Base-by-base conservation (phyloP, 805 yeast genomes). In the Metschnikowia arizonensis region DNA sequence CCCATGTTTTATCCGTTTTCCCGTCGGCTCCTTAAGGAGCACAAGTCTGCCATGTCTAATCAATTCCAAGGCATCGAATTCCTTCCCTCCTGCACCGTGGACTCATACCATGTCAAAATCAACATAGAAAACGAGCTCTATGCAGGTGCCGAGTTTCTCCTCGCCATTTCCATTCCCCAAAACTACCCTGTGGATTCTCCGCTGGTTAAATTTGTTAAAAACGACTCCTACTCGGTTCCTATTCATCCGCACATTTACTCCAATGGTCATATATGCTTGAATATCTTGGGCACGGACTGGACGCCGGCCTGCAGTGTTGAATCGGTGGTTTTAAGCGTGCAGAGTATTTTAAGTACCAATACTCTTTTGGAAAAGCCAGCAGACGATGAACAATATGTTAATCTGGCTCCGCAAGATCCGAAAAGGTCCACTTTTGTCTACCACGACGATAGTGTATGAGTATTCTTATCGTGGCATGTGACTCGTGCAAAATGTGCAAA, bases 261-360 rank as follows among this genome's bases (percentile, higher is more conserved):
- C 26, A 85, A 85, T 55, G 91, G 90, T 1, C 90, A 85, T 55
- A 84, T 84, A n/a, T 84, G 91, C 57, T 64, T 84, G 17, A 79
- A 84, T 55, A 63, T 85, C 1, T 62, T 84, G 30, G 88, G 85
- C 2, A 73, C 72, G 15, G 83, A 76, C 33, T 82, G 88, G 88
- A 71, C 85, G 0, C 86, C 88, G 0, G 82, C 81, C 0, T 79
- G 80, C 49, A 68, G 77, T 0, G 60, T 80, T 1, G 72, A 72
- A 32, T 65, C 77, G 1, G 61, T 78, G 0, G 59, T 76, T 9
- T 45, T 85, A 19, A 81, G 88, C 11, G 60, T 84, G 17, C 89
- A 85, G 54, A 78, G 85, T 31, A 78, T 84, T 81, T 61, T 84
- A 33, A 69, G 69, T 9, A 72, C 77, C 2, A 84, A 84, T 53